These are phyloP conservation scores for Chaetomium globosum DNA, from an alignment of 2,329 filamentous ascomycete species.

Conservation along the genomic window DNA sequence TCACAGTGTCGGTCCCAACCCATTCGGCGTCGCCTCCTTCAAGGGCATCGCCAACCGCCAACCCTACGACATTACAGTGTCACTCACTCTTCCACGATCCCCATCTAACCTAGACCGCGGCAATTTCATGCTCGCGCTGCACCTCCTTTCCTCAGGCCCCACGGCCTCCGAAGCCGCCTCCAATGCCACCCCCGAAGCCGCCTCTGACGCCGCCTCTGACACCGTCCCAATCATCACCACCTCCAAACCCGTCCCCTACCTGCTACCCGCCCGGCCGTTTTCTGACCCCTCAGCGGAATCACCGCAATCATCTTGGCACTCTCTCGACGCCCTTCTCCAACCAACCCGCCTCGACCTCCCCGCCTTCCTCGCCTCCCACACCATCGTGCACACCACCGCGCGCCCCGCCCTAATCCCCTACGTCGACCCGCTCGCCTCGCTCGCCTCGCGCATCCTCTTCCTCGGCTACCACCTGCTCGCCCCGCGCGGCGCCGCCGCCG, in stretches of 20 bases:
- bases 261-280: not conserved
- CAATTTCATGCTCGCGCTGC: slow-evolving; percentile 92
- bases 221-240: not conserved
- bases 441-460: slow-evolving; percentile 61
- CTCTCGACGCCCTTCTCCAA: slow-evolving; percentile 46
- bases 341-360: slow-evolving; percentile 45
- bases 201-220: not conserved
- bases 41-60: slow-evolving; percentile 67
- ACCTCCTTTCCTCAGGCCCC: slow-evolving; percentile 57
- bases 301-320: slow-evolving; percentile 37
- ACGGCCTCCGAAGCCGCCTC: not conserved
- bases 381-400: slow-evolving; percentile 58
- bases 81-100: slow-evolving; percentile 76
- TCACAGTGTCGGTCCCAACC: slow-evolving; percentile 52
- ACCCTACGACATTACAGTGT: slow-evolving; percentile 79
- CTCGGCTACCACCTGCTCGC: slow-evolving; percentile 72
- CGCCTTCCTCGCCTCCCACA: slow-evolving; percentile 23
- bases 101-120: slow-evolving; percentile 73
- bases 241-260: slow-evolving; percentile 8
- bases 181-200: no score
- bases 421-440: slow-evolving; percentile 67
- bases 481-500: slow-evolving; percentile 62
- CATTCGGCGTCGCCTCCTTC: slow-evolving; percentile 56
- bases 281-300: slow-evolving; percentile 15
- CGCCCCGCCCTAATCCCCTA: slow-evolving; percentile 82